A percentile compares a stretch with the other conserved stretches of the same genome.
Conservation (phyloP, 768 basidiomycete species). For the Suillus brevipes region DNA sequence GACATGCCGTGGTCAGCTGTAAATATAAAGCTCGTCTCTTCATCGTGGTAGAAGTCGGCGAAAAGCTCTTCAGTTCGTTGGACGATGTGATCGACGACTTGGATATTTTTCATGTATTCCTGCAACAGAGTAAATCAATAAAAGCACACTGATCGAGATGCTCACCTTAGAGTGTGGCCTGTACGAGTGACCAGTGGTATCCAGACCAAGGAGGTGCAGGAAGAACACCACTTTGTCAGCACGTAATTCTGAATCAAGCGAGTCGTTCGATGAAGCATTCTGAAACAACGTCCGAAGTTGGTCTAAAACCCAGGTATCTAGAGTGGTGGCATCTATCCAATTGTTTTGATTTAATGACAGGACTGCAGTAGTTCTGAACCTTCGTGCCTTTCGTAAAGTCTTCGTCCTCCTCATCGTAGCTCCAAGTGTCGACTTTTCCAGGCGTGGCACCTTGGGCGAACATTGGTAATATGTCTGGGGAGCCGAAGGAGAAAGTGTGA, state of each 20-base stretch:
- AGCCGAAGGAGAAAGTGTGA: slow-evolving; percentile 80
- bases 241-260: slow-evolving; percentile 51
- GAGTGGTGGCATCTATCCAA: slow-evolving; percentile 62
- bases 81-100: slow-evolving; percentile 75
- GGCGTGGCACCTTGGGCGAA: slow-evolving; percentile 73
- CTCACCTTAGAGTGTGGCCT: slow-evolving; percentile 73
- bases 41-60: slow-evolving; percentile 61
- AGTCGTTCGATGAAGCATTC: slow-evolving; percentile 58
- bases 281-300: slow-evolving; percentile 60
- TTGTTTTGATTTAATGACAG: not conserved
- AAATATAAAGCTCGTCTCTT: slow-evolving; percentile 74
- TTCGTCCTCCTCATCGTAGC: slow-evolving; percentile 74
- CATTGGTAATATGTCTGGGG: slow-evolving; percentile 88
- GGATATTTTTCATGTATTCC: slow-evolving; percentile 88
- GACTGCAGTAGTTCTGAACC: slow-evolving; percentile 1
- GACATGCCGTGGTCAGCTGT: slow-evolving; percentile 94
- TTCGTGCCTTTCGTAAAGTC: slow-evolving; percentile 80
- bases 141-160: not conserved
- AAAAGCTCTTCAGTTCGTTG: slow-evolving; percentile 62
- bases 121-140: slow-evolving; percentile 24
- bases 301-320: slow-evolving; percentile 81
- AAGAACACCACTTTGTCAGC: slow-evolving; percentile 73
- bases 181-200: slow-evolving; percentile 87
- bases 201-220: slow-evolving; percentile 79
- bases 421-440: slow-evolving; percentile 73